Evolutionary conservation across 78 protist species (phyloP), one percentile per base, ranked within the genome.

Genomic region (Dictyostelium brefeldianum): DNA sequence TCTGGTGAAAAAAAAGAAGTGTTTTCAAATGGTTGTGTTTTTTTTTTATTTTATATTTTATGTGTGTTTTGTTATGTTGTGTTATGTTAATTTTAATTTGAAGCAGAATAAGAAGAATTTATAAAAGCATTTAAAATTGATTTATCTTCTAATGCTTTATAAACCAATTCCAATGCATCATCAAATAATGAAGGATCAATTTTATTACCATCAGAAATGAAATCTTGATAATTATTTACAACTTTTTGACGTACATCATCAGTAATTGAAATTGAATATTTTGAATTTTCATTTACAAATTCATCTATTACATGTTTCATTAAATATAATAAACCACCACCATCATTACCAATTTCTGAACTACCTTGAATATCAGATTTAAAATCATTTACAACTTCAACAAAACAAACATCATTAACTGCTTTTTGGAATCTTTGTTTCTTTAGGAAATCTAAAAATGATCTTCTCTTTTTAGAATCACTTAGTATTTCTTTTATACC

Each of bases 351-450:
- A 31, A 50, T 36, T 6, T 82, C 90, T 15, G 69, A 78, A 50
- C 70, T 67, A 10, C 81, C 91, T 18, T 83, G 81, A 36, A 69
- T 77, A 51, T 87, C 92, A 3, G 92, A 43, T 50, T 77, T 74
- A 47, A 87, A 87, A 51, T 87, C 92, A 22, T 87, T 77, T 17
- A 87, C 92, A 0, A 87, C 92, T 56, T 87, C 92, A 3, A 87
- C 92, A 29, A 87, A 87, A 70, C 92, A 87, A 36, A 87, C 92
- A 77, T 87, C 83, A 47, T 87, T 87, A 0, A 87, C 92, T 8
- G 84, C 83, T 29, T 50, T 53, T 77, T 87, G 92, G 79, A 50
- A 64, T n/a, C 78, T 77, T 43, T 50, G 74, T 31, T 87, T 87
- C 59, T 87, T 87, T 18, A 87, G 57, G 41, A 59, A 87, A 51